phyloP scores from a whole-genome alignment of 768 basidiomycete species.

The Cubamyces sp. region DNA sequence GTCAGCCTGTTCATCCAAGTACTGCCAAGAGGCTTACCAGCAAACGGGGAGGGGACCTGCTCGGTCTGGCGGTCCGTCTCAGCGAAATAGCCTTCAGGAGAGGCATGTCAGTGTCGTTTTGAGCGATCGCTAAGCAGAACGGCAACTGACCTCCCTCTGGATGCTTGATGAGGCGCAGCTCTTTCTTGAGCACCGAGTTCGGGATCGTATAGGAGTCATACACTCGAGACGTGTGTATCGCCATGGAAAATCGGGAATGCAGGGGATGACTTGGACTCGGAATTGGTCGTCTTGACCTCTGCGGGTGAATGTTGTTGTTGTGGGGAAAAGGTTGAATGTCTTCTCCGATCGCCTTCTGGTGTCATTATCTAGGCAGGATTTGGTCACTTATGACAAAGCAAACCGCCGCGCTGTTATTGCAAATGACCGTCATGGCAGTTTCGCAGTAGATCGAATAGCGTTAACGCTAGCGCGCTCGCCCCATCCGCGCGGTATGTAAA shows the following conservation, averaged over 20 bases:
- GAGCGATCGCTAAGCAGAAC: not conserved
- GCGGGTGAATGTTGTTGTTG: too few species aligned
- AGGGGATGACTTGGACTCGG: too few species aligned
- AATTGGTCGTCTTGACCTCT: too few species aligned
- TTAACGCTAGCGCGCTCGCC: too few species aligned
- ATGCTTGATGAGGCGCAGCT: conserved; percentile 35
- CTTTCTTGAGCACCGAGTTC: conserved; percentile 33
- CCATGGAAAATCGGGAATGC: too few species aligned
- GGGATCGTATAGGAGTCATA: conserved; percentile 32
- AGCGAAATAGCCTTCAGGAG: conserved; percentile 37
- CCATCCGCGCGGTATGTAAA: too few species aligned
- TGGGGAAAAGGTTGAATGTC: too few species aligned
- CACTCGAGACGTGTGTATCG: not conserved
- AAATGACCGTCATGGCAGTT: too few species aligned
- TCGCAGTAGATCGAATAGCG: too few species aligned
- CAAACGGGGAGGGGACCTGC: conserved; percentile 39
- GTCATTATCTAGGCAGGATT: not conserved
- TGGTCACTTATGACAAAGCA: not conserved
- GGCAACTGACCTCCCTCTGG: conserved; percentile 35
- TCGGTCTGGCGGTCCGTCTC: conserved; percentile 41
- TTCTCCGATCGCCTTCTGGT: too few species aligned
- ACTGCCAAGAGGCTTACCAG: conserved; percentile 27
- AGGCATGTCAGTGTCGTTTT: not conserved
- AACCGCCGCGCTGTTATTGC: not conserved
- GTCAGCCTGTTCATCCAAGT: not conserved